Conservation (phyloP, 2,329 filamentous ascomycete species). For the Gaeumannomyces sp. region DNA sequence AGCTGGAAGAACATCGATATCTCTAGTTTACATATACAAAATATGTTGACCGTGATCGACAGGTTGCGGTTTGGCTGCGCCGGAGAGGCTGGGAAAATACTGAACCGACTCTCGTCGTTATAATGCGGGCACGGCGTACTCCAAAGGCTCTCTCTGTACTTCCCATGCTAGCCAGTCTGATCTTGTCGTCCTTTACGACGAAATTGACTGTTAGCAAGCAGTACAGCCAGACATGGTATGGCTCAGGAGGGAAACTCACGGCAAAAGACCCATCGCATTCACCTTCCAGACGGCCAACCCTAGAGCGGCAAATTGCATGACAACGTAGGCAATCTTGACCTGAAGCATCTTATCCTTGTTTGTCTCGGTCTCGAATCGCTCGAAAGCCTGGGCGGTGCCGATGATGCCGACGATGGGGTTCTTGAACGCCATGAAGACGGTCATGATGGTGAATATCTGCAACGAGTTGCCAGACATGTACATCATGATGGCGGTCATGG, state of each 20-base stretch:
- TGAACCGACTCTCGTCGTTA: constrained; percentile 19
- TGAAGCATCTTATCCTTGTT: constrained; percentile 68
- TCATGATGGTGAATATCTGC: constrained; percentile 99
- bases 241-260: constrained; percentile 47
- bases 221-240: neutral
- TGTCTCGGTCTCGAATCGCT: constrained; percentile 78
- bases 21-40: neutral
- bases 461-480: constrained; percentile 99
- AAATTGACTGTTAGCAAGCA: constrained; percentile 20
- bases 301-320: constrained; percentile 78
- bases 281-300: constrained; percentile 92
- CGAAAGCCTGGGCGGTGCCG: constrained; percentile 79
- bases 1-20: neutral
- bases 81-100: neutral
- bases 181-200: constrained; percentile 62
- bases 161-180: constrained; percentile 99
- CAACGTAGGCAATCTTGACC: constrained; percentile 82
- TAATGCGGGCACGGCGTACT: constrained; percentile 59
- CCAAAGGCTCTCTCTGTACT: constrained; percentile 60
- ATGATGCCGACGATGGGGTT: constrained; percentile 82
- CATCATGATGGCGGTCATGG: constrained; percentile 99
- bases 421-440: constrained; percentile 99
- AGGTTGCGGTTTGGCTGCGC: neutral
- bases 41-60: neutral
- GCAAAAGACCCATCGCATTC: constrained; percentile 90